Evolutionary conservation across 805 yeast species (phyloP), one percentile per base, ranked within the genome.

Genomic region (Metschnikowia anglica): DNA sequence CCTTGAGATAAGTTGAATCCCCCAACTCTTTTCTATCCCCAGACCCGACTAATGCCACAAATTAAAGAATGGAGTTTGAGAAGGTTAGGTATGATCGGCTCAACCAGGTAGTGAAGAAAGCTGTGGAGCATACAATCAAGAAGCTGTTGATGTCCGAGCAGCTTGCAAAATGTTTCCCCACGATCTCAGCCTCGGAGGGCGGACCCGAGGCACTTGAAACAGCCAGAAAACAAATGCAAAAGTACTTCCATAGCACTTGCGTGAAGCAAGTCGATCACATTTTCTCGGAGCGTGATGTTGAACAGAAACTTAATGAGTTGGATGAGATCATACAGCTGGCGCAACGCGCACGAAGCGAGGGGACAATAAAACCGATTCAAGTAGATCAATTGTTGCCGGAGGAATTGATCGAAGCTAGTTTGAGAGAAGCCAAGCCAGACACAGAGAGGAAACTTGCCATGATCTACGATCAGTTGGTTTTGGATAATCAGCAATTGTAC

Each of bases 211-310:
- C 72, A 3, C 59, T 80, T 9, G 67, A 68, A 16, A 68, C 71
- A 19, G 81, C 82, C 6, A 65, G 79, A 36, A 61, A 65, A 16
- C 85, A 80, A 51, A 74, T 81, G 10, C 63, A 70, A 13, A 65
- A 68, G 30, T 78, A 74, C 48, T 80, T 83, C 79, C 67, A 66
- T 30, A 61, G 65, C 21, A 66, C 74, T n/a, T 67, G 74, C 20
- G 54, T 68, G 34, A 65, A 72, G 37, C 86, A 81, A 51, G 80
- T 81, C 49, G 73, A 74, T 10, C 72, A 73, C 37, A 77, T 81
- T 6, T 71, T 76, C 54, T 59, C 60, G 9, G 85, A 81, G 42
- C 55, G 76, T 12, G 65, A 70, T 26, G 54, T 78, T 18, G 66
- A 73, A 47, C 37, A 27, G 15, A 76, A 72, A 42, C 59, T 78